These are phyloP conservation scores for Cronartium quercuum DNA, from an alignment of 1,284 basidiomycete genomes.

Conservation along the genomic window DNA sequence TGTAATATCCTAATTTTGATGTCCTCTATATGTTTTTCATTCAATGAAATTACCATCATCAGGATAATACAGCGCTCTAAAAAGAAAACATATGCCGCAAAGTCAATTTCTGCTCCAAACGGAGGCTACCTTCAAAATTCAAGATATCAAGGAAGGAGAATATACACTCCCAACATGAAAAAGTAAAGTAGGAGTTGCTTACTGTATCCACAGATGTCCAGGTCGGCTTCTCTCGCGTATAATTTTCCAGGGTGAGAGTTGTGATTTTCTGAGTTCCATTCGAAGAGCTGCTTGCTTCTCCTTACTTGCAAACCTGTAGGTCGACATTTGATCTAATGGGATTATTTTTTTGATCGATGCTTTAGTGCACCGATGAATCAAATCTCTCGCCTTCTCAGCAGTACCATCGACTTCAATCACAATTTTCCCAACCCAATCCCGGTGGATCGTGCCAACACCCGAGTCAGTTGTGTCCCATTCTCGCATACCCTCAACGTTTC, in stretches of 20 bases:
- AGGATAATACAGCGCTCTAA: background rate
- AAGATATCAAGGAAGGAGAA: background rate
- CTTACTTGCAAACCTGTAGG: background rate
- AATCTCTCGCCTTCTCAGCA: slow-evolving; percentile 44
- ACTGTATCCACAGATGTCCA: slow-evolving; percentile 33
- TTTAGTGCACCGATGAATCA: slow-evolving; percentile 39
- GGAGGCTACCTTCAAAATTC: background rate
- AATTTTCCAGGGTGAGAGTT: slow-evolving; percentile 31
- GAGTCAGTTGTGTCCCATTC: slow-evolving; percentile 31
- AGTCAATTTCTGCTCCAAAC: background rate
- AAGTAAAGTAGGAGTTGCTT: background rate
- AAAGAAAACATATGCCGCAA: background rate
- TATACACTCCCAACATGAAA: no score
- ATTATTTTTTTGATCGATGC: background rate
- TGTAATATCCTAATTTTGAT: background rate
- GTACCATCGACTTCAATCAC: slow-evolving; percentile 46
- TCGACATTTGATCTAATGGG: background rate
- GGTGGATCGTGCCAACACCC: slow-evolving; percentile 41
- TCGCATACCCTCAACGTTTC: background rate
- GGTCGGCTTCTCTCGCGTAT: slow-evolving; percentile 33
- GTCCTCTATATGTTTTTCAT: background rate
- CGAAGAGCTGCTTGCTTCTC: background rate
- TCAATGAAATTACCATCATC: background rate
- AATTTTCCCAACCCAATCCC: slow-evolving; percentile 44
- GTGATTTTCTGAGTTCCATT: background rate